Evolutionary conservation across 768 basidiomycete genomes (phyloP), one percentile per base, ranked within the genome.

Genomic region (Leccinum broughii): DNA sequence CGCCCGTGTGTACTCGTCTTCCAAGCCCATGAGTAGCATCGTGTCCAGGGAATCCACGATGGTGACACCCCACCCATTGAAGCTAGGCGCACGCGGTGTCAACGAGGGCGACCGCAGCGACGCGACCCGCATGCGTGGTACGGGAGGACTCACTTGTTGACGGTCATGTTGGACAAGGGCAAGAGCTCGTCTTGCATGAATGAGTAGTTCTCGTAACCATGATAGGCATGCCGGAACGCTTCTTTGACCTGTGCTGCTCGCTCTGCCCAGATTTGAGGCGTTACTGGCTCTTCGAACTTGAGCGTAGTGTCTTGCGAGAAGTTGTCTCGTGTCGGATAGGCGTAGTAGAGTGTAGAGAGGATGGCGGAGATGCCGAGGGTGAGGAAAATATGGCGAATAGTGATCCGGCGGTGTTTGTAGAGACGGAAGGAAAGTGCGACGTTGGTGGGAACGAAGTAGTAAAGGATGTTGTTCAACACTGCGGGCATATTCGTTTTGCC

Each of bases 21-120:
- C 71, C 6, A 95, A 76, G 3, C 80, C 90, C 85, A 96, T 88
- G 37, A 98, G 76, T 28, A 90, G 77, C 80, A 96, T 86, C 1
- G 92, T 92, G 66, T 95, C 93, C 22, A 97, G 78, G 1, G 91
- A 85, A 69, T 96, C 95, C 53, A 92, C 81, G 26, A 85, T 77
- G 7, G 90, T 88, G 7, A 90, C 79, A 30, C 86, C 87, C 90
- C 90, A 92, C 13, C 87, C 88, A 68, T 92, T 91, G 50, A 26
- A 26, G 13, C 22, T 51, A 51, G 72, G 44, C 49, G 6, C 49
- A 50, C 6, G 14, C 3, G 24, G 22, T 26, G 14, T 50, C 7
- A 50, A 26, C 15, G 49, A 15, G 6, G 49, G 24, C 44, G 20
- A 13, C 44, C 0, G 11, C 10, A 46, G 1, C 44, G 20, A 46